Conservation (phyloP, 257 asterid species). For the Nicotiana sylvestris region DNA sequence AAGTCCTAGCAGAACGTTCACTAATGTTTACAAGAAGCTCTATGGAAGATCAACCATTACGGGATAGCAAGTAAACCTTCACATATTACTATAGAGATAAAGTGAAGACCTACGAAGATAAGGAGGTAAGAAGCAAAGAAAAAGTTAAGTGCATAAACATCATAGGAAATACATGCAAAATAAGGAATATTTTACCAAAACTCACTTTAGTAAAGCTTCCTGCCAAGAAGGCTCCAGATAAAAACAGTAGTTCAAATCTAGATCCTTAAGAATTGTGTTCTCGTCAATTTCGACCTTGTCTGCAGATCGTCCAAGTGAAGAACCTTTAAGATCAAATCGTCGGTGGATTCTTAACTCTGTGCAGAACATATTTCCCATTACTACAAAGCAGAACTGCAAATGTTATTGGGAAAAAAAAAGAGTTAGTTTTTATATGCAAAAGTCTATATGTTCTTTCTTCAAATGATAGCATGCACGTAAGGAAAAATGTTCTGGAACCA, state of each 20-base stretch:
- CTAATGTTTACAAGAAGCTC: not conserved
- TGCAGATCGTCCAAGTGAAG: slow-evolving; percentile 94
- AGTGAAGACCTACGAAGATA: not conserved
- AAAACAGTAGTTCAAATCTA: slow-evolving; percentile 89
- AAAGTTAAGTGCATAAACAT: not conserved
- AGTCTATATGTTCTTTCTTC: not conserved
- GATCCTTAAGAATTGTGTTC: slow-evolving; percentile 88
- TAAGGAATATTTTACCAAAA: slow-evolving; percentile 9
- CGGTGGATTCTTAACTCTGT: slow-evolving; percentile 92
- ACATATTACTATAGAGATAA: not conserved
- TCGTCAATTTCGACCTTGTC: slow-evolving; percentile 88
- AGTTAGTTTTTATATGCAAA: not conserved
- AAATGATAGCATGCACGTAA: not conserved
- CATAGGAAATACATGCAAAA: not conserved
- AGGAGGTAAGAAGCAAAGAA: not conserved
- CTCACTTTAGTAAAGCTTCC: slow-evolving; percentile 70
- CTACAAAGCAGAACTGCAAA: slow-evolving; percentile 92
- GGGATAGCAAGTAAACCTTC: not conserved
- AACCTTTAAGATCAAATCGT: slow-evolving; percentile 91
- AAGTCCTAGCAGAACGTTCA: not conserved
- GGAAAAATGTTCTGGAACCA: not conserved
- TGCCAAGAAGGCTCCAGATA: slow-evolving; percentile 93
- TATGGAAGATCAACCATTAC: not conserved
- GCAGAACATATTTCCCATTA: slow-evolving; percentile 99
- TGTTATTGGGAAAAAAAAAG: not conserved